Evolutionary conservation across 2,329 filamentous ascomycete species (phyloP), one percentile per base, ranked within the genome.

Genomic region (Ophiostoma quercus): DNA sequence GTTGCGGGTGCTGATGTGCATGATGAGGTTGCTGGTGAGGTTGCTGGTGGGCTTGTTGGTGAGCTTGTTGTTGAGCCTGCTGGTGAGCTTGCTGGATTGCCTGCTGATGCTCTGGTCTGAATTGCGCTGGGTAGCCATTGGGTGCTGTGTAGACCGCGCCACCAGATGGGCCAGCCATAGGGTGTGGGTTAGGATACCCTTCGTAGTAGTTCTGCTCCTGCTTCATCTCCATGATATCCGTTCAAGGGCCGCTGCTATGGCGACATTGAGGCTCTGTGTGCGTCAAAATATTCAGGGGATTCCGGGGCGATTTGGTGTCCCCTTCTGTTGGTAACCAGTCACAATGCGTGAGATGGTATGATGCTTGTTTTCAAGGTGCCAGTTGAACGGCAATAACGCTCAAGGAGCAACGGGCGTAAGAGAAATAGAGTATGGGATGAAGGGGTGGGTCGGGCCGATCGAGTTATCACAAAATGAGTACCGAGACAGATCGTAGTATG

Each of bases 211-310:
- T 51, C 29, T 70, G 37, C 32, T 71, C 47, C 11, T 70, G 70
- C 29, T 73, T 70, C 70, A 73, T 73, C 57, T 71, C 71, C 71
- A 72, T 69, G 60, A 7, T 67, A 54, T 70, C 68, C 51, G 14
- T 66, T 67, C n/a, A 47, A 32, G 32, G 29, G 34, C 47, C 63
- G 25, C 60, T 43, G 25, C 67, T 34, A 67, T 41, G 62, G 62
- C 67, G 68, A 69, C 70, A 72, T 72, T 68, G 68, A 60, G 41
- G 62, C 6, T 39, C 62, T 32, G 62, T 63, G 43, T 22, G 29
- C 32, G 41, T 57, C 2, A n/a, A 39, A 67, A 43, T 8, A 67
- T 57, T 6, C 19, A 51, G 41, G 16, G 16, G n/a, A 32, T 14
- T 22, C 19, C 39, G 25, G 43, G n/a, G 54, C 29, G 11, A 41